Conservation (phyloP, 345 rosid genomes). For the Lumnitzera littorea region DNA sequence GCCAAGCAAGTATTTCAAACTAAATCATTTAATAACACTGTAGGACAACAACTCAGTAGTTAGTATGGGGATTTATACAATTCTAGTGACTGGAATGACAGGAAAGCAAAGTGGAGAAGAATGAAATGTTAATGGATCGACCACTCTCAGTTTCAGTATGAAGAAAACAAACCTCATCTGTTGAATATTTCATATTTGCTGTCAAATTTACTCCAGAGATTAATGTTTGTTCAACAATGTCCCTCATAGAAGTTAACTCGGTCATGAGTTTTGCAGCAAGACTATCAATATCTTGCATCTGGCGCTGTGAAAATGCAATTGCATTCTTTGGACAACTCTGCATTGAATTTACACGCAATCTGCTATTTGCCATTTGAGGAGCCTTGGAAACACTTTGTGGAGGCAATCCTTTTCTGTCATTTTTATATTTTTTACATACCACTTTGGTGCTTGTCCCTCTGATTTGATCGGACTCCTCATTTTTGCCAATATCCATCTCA, state of each 20-base stretch:
- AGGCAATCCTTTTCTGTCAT: slow-evolving; percentile 21
- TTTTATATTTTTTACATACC: slow-evolving; percentile 19
- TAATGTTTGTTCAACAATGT: slow-evolving; percentile 40
- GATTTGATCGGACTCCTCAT: slow-evolving; percentile 33
- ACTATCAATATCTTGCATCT: slow-evolving; percentile 55
- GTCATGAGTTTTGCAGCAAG: slow-evolving; percentile 52
- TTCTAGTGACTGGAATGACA: not conserved
- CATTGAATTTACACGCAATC: slow-evolving; percentile 21
- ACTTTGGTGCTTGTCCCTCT: slow-evolving; percentile 28
- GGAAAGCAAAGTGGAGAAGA: not conserved
- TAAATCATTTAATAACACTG: too few relatives aligned
- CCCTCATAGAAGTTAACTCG: slow-evolving; percentile 62
- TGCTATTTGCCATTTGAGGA: slow-evolving; percentile 23
- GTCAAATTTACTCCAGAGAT: slow-evolving; percentile 25
- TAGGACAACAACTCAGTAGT: too few relatives aligned
- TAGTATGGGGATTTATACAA: too few relatives aligned
- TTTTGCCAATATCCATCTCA: slow-evolving; percentile 28
- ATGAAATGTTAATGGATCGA: not conserved
- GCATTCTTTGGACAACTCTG: slow-evolving; percentile 58
- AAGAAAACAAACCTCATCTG: slow-evolving; percentile 46
- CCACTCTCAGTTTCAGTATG: not conserved
- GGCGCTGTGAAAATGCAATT: slow-evolving; percentile 65
- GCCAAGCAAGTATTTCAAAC: too few relatives aligned
- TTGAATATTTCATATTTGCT: slow-evolving; percentile 22
- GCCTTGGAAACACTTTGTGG: slow-evolving; percentile 28